These are phyloP conservation scores for Coemansia sp. DNA, from an alignment of 192 early-diverging fungal species.

Conservation along the genomic window DNA sequence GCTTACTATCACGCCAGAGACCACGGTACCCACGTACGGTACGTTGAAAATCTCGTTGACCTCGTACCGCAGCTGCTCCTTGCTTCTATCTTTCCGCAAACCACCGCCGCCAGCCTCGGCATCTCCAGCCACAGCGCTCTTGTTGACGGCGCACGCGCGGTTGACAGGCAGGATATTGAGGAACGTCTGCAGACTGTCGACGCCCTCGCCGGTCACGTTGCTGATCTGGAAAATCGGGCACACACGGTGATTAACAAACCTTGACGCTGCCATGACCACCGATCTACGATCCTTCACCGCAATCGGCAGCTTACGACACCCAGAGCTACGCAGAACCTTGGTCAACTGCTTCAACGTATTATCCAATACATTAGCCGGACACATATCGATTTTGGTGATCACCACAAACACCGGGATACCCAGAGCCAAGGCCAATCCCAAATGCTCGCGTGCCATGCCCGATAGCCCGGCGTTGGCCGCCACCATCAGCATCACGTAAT, in stretches of 20 bases:
- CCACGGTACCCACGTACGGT: slow-evolving; percentile 90
- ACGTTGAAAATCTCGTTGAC: slow-evolving; percentile 91
- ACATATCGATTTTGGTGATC: slow-evolving; percentile 95
- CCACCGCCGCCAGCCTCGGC: background rate
- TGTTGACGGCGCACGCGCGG: slow-evolving; percentile 31
- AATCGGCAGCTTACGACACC: slow-evolving; percentile 91
- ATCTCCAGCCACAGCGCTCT: background rate
- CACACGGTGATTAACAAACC: slow-evolving; percentile 85
- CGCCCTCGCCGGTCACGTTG: slow-evolving; percentile 83
- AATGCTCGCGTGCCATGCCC: slow-evolving; percentile 94
- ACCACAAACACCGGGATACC: slow-evolving; percentile 88
- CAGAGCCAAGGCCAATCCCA: slow-evolving; percentile 85
- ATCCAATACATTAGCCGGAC: slow-evolving; percentile 81
- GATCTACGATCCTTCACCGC: slow-evolving; percentile 74
- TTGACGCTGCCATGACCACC: slow-evolving; percentile 75
- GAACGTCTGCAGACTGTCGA: slow-evolving; percentile 76
- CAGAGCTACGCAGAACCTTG: slow-evolving; percentile 82
- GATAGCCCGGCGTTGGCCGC: slow-evolving; percentile 84
- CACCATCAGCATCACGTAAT: slow-evolving; percentile 91
- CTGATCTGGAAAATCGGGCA: slow-evolving; percentile 96
- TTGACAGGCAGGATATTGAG: slow-evolving; percentile 77
- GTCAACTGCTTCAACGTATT: slow-evolving; percentile 80
- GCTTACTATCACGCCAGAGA: slow-evolving; percentile 72
- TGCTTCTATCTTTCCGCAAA: background rate
- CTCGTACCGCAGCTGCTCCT: slow-evolving; percentile 71